Evolutionary conservation across 495 filamentous ascomycete genomes (phyloP).

Genomic region (Aspergillus bridgeri): DNA sequence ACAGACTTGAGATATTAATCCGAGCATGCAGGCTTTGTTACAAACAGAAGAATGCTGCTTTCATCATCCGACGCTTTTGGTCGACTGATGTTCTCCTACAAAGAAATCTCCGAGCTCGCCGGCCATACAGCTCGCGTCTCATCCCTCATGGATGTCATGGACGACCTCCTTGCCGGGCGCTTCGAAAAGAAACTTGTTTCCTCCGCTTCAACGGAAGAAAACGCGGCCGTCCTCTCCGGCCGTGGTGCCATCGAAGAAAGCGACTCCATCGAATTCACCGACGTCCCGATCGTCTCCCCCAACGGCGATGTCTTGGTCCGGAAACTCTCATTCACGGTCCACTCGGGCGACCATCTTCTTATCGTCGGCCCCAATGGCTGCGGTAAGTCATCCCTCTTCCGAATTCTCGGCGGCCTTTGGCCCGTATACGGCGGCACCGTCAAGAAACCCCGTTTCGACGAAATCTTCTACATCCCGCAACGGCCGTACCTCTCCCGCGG

Average conservation of each 20-base stretch:
- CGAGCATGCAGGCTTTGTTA: constrained; percentile 66
- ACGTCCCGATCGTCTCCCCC: constrained; percentile 96
- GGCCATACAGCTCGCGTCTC: constrained; percentile 92
- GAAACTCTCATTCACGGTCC: constrained; percentile 80
- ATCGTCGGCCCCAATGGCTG: constrained; percentile 97
- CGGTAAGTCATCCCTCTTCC: constrained; percentile 92
- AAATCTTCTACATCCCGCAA: constrained; percentile 98
- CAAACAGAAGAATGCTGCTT: constrained; percentile 85
- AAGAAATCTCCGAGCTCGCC: constrained; percentile 92
- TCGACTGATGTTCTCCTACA: constrained; percentile 96
- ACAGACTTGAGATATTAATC: not conserved
- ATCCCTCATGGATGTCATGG: constrained; percentile 86
- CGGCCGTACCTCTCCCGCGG: constrained; percentile 89
- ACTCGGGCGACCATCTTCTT: constrained; percentile 82
- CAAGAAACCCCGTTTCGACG: constrained; percentile 78
- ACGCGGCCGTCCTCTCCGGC: constrained; percentile 73
- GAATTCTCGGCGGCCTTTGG: constrained; percentile 95
- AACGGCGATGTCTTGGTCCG: constrained; percentile 89
- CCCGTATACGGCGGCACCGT: constrained; percentile 97
- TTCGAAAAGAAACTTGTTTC: constrained; percentile 97
- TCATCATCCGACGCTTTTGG: constrained; percentile 94
- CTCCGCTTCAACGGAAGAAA: constrained; percentile 71
- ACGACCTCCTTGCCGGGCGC: constrained; percentile 80
- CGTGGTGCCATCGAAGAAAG: constrained; percentile 77
- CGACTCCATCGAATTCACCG: constrained; percentile 76